These are phyloP conservation scores for Xylaria castorea DNA, from an alignment of 495 filamentous ascomycete genomes.

Conservation along the genomic window DNA sequence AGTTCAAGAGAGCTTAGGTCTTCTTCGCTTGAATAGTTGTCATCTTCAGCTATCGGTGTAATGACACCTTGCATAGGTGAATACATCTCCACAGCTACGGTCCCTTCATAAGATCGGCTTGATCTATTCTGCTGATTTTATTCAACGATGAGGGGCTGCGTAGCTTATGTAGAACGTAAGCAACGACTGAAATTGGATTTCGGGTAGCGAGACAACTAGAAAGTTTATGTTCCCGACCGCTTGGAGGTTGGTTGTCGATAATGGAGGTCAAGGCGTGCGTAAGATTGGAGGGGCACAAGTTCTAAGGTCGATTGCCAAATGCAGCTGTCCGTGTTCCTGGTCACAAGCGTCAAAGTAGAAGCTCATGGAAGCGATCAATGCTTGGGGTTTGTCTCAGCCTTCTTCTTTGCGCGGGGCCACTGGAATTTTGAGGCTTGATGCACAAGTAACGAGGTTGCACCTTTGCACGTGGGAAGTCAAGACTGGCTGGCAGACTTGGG, in stretches of 20 bases:
- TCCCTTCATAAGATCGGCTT: background rate
- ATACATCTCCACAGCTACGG: background rate
- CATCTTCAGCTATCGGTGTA: background rate
- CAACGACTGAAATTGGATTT: background rate
- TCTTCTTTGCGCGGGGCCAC: background rate
- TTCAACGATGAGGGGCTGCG: background rate
- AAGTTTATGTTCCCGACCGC: background rate
- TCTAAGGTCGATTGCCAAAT: background rate
- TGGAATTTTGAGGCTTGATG: background rate
- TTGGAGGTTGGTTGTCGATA: background rate
- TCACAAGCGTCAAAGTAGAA: background rate
- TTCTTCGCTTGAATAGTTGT: conserved; percentile 8
- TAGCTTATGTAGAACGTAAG: background rate
- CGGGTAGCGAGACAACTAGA: background rate
- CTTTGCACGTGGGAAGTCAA: background rate
- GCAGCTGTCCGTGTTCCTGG: background rate
- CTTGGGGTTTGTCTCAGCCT: background rate
- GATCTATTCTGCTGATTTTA: background rate
- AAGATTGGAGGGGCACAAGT: background rate
- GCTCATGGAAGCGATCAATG: background rate
- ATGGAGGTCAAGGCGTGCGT: background rate
- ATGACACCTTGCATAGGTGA: conserved; percentile 9
- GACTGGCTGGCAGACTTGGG: background rate
- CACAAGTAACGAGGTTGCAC: background rate
- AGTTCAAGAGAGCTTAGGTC: conserved; percentile 2